Evolutionary conservation across 176 grass and related monocot genomes (phyloP).

Genomic region (Raddia distichophylla): DNA sequence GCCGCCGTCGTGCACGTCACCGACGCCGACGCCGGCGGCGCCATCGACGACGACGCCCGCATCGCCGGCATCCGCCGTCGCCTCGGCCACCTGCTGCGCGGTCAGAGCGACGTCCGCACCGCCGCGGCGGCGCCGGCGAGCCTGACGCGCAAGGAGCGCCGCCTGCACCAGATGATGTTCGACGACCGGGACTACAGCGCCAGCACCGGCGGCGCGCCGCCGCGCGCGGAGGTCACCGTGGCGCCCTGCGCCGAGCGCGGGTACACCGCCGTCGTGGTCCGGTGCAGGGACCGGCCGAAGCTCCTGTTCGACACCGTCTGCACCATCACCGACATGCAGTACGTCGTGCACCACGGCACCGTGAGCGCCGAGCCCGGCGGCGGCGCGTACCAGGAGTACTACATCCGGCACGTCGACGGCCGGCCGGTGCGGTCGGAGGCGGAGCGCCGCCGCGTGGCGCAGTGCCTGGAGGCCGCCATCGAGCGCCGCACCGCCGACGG

Average conservation of each 20-base stretch:
- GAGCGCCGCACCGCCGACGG: slow-evolving; percentile 73
- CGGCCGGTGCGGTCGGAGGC: slow-evolving; percentile 52
- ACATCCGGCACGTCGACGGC: slow-evolving; percentile 79
- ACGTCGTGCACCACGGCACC: slow-evolving; percentile 79
- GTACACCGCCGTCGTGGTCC: slow-evolving; percentile 72
- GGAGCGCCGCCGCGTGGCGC: slow-evolving; percentile 59
- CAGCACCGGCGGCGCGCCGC: neutral
- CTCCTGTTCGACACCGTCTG: slow-evolving; percentile 93
- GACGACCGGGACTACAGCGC: slow-evolving; percentile 48
- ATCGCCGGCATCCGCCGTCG: slow-evolving; percentile 56
- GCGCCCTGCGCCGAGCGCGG: slow-evolving; percentile 63
- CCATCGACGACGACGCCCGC: slow-evolving; percentile 48
- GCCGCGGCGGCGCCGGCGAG: slow-evolving; percentile 16
- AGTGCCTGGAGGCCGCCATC: slow-evolving; percentile 81
- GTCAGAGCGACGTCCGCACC: slow-evolving; percentile 31
- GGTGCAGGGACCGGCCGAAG: slow-evolving; percentile 73
- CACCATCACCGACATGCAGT: slow-evolving; percentile 90
- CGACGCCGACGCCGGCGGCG: slow-evolving; percentile 40
- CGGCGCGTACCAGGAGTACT: slow-evolving; percentile 93
- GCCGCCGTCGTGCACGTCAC: slow-evolving; percentile 75
- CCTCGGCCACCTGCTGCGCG: slow-evolving; percentile 61
- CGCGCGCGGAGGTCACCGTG: slow-evolving; percentile 59
- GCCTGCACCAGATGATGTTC: slow-evolving; percentile 94
- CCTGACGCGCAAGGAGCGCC: slow-evolving; percentile 66
- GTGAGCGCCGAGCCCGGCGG: slow-evolving; percentile 40